These are phyloP conservation scores for Noccaea caerulescens DNA, from an alignment of 345 rosid species.

Conservation along the genomic window DNA sequence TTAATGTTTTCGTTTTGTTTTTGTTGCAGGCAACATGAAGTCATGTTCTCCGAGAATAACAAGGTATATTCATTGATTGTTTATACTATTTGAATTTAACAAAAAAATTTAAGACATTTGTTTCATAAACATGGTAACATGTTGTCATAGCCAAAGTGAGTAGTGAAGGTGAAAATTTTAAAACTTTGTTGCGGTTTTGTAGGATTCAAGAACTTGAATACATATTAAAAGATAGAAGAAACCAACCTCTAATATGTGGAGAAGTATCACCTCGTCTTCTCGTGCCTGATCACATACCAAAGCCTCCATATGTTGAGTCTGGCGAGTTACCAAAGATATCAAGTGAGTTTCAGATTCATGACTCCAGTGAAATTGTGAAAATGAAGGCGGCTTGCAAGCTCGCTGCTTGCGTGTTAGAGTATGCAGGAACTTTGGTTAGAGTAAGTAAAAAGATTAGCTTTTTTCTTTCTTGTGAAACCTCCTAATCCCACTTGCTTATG, in stretches of 20 bases:
- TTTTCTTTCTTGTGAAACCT: not conserved
- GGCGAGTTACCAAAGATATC: conserved; percentile 57
- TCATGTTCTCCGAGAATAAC: conserved; percentile 49
- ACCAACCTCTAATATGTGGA: conserved; percentile 69
- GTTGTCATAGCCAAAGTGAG: not conserved
- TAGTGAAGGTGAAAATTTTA: not conserved
- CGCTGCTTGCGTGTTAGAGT: conserved; percentile 76
- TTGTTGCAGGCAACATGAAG: conserved; percentile 43
- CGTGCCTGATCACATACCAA: conserved; percentile 73
- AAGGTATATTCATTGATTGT: conserved; percentile 33
- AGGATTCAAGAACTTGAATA: conserved; percentile 59
- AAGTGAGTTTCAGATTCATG: conserved; percentile 66
- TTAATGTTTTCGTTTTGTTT: not conserved
- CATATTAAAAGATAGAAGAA: conserved; percentile 43
- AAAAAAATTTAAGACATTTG: not conserved
- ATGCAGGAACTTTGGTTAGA: conserved; percentile 78
- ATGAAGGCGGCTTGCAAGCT: conserved; percentile 90
- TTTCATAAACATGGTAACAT: not conserved
- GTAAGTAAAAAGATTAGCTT: conserved; percentile 49
- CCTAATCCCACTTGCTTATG: not conserved
- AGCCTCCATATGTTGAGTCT: conserved; percentile 66
- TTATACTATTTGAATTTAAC: not conserved
- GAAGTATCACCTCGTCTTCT: conserved; percentile 66
- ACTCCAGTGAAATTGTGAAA: conserved; percentile 61
- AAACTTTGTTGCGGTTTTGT: conserved; percentile 14